Evolutionary conservation across 2,329 filamentous ascomycete genomes (phyloP).

Genomic region (Blastomyces gilchristii): DNA sequence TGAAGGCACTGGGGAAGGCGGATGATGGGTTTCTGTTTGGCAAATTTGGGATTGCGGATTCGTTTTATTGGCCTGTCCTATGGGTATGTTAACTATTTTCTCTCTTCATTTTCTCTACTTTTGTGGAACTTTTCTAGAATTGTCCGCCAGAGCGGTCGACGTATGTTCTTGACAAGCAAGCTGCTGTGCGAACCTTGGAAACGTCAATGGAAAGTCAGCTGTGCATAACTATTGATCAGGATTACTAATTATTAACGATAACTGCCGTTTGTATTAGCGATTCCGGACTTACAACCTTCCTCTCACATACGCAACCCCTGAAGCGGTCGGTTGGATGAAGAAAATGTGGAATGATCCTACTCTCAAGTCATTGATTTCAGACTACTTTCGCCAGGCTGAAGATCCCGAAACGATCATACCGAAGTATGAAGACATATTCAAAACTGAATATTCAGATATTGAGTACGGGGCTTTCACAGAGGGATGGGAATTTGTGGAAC

Average conservation of each 20-base stretch:
- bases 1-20: constrained; percentile 16
- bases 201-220: no score
- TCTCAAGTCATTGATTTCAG: constrained; percentile 18
- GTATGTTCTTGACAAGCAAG: neutral
- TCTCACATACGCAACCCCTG: constrained; percentile 19
- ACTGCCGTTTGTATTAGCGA: constrained; percentile 17
- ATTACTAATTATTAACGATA: neutral
- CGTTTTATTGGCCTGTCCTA: constrained; percentile 32
- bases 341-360: constrained; percentile 27
- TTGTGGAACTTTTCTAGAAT: neutral
- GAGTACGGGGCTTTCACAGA: constrained; percentile 21
- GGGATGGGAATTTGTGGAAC: constrained; percentile 22
- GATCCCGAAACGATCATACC: constrained; percentile 21
- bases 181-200: neutral
- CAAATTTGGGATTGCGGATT: constrained; percentile 30
- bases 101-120: neutral
- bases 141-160: neutral
- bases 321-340: constrained; percentile 26
- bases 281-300: constrained; percentile 27
- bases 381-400: constrained; percentile 24
- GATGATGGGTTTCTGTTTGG: constrained; percentile 32
- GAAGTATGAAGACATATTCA: constrained; percentile 27
- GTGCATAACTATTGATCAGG: neutral
- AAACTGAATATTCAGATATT: constrained; percentile 17
- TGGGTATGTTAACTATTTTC: constrained; percentile 21